Percentiles rank a stretch among this genome's conserved stretches.
phyloP scores from a whole-genome alignment of 192 early-diverging fungal genomes.

The Allomyces javanicus region DNA sequence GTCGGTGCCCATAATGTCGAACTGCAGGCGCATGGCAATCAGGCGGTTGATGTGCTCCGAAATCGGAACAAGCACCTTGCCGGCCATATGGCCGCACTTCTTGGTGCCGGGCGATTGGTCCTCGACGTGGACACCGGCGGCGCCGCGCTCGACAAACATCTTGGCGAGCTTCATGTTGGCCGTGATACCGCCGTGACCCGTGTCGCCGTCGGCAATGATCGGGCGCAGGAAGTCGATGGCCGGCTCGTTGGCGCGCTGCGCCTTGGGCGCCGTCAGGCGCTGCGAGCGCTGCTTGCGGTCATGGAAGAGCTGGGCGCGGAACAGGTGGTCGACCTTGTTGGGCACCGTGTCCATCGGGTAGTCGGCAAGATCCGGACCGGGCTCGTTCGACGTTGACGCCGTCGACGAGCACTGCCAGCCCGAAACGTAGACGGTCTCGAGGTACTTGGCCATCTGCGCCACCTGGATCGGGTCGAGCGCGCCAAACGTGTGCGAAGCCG shows the following conservation, averaged over 20 bases:
- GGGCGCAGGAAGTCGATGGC: slow-evolving; percentile 77
- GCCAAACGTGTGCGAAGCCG: slow-evolving; percentile 83
- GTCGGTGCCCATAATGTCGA: slow-evolving; percentile 95
- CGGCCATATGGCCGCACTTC: slow-evolving; percentile 99
- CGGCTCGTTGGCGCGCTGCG: slow-evolving; percentile 46
- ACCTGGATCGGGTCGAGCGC: slow-evolving; percentile 87
- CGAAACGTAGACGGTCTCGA: slow-evolving; percentile 92
- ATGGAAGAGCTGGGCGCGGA: slow-evolving; percentile 92
- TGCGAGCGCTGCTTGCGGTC: slow-evolving; percentile 89
- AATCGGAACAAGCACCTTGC: slow-evolving; percentile 94
- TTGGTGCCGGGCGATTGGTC: slow-evolving; percentile 90
- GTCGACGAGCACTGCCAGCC: slow-evolving; percentile 97
- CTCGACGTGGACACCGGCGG: slow-evolving; percentile 85
- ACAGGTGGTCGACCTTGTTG: slow-evolving; percentile 96
- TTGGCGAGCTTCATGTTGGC: slow-evolving; percentile 92
- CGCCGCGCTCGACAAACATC: slow-evolving; percentile 93
- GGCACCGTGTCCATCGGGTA: slow-evolving; percentile 97
- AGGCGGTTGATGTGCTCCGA: slow-evolving; percentile 94
- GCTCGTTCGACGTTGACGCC: slow-evolving; percentile 83
- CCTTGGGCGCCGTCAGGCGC: slow-evolving; percentile 44
- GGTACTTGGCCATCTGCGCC: slow-evolving; percentile 87
- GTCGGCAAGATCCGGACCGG: slow-evolving; percentile 94
- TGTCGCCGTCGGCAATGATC: slow-evolving; percentile 94
- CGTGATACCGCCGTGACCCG: slow-evolving; percentile 95
- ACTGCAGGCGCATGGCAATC: slow-evolving; percentile 84